Evolutionary conservation across 176 grass and related monocot species (phyloP), one percentile per base, ranked within the genome.

Genomic region (Carex cristatella): DNA sequence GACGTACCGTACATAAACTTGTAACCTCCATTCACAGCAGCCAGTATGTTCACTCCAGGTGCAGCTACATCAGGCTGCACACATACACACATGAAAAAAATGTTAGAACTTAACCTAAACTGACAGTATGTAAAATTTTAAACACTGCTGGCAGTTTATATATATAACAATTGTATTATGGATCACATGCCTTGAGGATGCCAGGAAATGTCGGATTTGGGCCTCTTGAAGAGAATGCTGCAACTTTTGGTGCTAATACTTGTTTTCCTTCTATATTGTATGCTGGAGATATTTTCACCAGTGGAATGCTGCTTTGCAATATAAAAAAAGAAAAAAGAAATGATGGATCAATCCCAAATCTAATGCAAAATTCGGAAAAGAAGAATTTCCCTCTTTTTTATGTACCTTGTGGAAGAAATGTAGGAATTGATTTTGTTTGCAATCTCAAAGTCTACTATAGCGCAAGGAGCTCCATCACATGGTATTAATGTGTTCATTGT

Each of bases 41-140:
- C 93, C 58, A 95, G 40, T 27, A 91, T 95, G 81, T 32, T 84
- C 12, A 84, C 79, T 33, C 93, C 93, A 0, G 91, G 93, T 82
- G 89, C 91, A 71, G 89, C 87, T 71, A 92, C 56, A 86, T 95
- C 90, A 69, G 87, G 93, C 93, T 95, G 84, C 81, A 46, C 4
- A 11, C 18, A 14, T 6, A 1, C 2, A 35, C 40, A 83, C 63
- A 49, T 65, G 30, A 58, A 40, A 58, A 38, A 72, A 48, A 48
- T 48, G 15, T 73, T 10, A 48, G 69, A 73, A 10, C 69, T 10
- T 72, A 23, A 23, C 4, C 2, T 23, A 23, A 23, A 23, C 23
- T 23, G 23, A 33, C 28, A 66, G 2, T 33, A 61, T 61, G 4
- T 23, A 23, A 23, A 23, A 23, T 23, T 23, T 23, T 61, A 66